A percentile compares a stretch with the other conserved stretches of the same genome.
phyloP scores from a whole-genome alignment of 805 yeast species.

The Pichia phayaonensis region DNA sequence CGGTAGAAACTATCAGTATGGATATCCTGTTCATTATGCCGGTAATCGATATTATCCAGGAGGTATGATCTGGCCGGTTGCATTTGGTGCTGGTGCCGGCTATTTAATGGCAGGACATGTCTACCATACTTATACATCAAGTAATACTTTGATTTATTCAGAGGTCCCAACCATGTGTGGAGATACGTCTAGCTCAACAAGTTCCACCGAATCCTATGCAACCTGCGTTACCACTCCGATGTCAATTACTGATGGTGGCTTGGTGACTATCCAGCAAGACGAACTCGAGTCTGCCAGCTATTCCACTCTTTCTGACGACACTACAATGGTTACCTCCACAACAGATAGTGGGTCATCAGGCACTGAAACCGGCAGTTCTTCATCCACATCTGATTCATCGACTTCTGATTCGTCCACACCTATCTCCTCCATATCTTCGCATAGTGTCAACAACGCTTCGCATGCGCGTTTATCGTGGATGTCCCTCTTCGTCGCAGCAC shows the following conservation, averaged over 20 bases:
- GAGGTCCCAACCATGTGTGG: slow-evolving; percentile 11
- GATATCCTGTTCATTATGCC: slow-evolving; percentile 6
- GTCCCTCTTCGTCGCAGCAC: not conserved
- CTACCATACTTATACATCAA: slow-evolving; percentile 11
- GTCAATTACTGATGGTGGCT: slow-evolving; percentile 1
- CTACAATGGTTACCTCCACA: not conserved
- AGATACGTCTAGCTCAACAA: not conserved
- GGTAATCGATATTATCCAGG: slow-evolving; percentile 9
- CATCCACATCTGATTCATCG: not conserved
- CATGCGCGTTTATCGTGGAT: not conserved
- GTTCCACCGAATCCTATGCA: not conserved
- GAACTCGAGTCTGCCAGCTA: not conserved
- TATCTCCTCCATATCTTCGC: not conserved
- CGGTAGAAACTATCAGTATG: slow-evolving; percentile 3
- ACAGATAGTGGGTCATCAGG: not conserved
- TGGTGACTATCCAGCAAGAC: not conserved
- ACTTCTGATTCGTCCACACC: too few relatives aligned
- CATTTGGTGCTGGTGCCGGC: slow-evolving; percentile 6
- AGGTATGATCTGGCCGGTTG: slow-evolving; percentile 9
- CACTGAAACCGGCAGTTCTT: not conserved
- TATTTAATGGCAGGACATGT: slow-evolving; percentile 6
- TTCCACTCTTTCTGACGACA: slow-evolving; percentile 1
- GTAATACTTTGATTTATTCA: slow-evolving; percentile 6
- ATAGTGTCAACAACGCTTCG: not conserved
- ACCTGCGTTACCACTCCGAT: not conserved